Evolutionary conservation across 148 eudicot species (phyloP).

Genomic region (Persicaria tinctoria): DNA sequence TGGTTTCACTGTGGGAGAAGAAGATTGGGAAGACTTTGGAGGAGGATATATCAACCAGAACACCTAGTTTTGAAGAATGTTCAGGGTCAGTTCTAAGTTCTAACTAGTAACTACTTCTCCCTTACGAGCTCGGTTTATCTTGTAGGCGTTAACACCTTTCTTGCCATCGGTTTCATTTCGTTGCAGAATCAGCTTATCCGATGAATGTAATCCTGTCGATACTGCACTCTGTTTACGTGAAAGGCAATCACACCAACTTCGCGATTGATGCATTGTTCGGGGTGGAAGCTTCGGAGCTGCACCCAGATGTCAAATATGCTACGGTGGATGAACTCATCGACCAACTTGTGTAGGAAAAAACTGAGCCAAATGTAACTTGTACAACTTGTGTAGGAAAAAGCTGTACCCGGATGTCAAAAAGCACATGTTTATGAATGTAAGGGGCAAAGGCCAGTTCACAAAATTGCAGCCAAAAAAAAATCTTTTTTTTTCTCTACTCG

Average conservation of each 20-base stretch:
- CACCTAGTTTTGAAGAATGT: conserved; percentile 18
- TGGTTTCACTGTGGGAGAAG: conserved; percentile 31
- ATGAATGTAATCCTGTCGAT: conserved; percentile 31
- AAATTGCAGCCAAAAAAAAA: too few relatives aligned
- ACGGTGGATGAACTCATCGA: conserved; percentile 51
- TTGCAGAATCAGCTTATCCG: conserved; percentile 47
- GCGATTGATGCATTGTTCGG: conserved; percentile 49
- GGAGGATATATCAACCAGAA: conserved; percentile 17
- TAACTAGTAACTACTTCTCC: too few relatives aligned
- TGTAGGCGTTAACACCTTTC: too few relatives aligned
- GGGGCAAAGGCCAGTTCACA: too few relatives aligned
- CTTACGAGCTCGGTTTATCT: too few relatives aligned
- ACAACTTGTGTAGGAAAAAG: too few relatives aligned
- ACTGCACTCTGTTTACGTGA: conserved; percentile 44
- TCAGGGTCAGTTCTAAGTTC: too few relatives aligned
- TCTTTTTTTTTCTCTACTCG: too few relatives aligned
- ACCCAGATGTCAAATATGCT: conserved; percentile 71
- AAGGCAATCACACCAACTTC: conserved; percentile 52
- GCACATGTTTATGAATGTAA: too few relatives aligned
- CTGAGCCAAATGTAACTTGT: too few relatives aligned
- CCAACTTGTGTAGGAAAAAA: conserved; percentile 21
- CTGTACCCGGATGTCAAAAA: too few relatives aligned
- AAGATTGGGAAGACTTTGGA: conserved; percentile 26
- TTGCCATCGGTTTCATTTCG: neutral
- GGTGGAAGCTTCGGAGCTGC: conserved; percentile 67